Evolutionary conservation across 2,329 filamentous ascomycete species (phyloP), one percentile per base, ranked within the genome.

Genomic region (Colletotrichum liriopes): DNA sequence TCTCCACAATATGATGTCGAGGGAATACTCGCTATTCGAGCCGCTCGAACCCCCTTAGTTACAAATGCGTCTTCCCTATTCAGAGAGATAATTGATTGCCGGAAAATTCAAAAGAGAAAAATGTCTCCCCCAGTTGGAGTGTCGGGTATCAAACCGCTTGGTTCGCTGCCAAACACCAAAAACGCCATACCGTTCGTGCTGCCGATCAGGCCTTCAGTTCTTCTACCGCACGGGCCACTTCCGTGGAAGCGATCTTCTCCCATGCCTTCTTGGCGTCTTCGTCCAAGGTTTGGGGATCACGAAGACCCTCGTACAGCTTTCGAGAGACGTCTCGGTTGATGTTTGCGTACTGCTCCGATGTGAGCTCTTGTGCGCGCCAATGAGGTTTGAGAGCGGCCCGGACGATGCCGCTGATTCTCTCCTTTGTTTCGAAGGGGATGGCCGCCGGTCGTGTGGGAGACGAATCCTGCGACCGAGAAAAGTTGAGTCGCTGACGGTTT

Each of bases 311-410:
- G 82, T 99, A 99, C 71, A 99, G 86, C 83, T 93, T 93, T 70
- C 94, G 92, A 52, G 94, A 98, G 43, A 98, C 92, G 72, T 93
- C 92, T 74, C 95, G 92, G 80, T 98, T 98, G 82, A 98, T 98
- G 68, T 91, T 91, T 3, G 94, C 96, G 81, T 97, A 99, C 81
- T 98, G 93, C 72, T 98, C 94, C 76, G 95, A 94, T 23, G 92
- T 94, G 73, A 98, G 88, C 51, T 72, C 73, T 76, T 93, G 92
- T 52, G 92, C 92, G 74, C 92, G 89, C 86, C 96, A 98, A 75
- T 94, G 90, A 41, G 95, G 94, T 76, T 94, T 93, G 54, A 99
- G 86, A 7, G 93, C 94, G 52, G 88, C 86, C 75, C 94, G 93
- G 76, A 98, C 96, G 83, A 98, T 94, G 76, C 92, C 92, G 79